These are phyloP conservation scores for Daedaleopsis nitida DNA, from an alignment of 768 basidiomycete genomes.

Conservation along the genomic window DNA sequence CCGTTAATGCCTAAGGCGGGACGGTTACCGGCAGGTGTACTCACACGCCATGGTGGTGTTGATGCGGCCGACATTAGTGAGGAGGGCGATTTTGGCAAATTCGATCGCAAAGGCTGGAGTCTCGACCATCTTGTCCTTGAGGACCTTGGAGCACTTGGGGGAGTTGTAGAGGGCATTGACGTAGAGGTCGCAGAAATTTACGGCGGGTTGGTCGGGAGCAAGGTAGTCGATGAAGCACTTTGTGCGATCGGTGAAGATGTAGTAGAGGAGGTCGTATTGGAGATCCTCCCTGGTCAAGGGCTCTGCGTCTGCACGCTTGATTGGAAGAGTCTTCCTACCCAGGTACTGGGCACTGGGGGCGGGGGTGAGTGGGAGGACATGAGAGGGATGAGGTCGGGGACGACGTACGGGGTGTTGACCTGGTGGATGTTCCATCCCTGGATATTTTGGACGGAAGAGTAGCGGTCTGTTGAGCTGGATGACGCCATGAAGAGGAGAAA, in stretches of 20 bases:
- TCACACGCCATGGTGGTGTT: conserved; percentile 91
- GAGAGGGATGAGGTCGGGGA: conserved; percentile 9
- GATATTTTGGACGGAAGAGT: conserved; percentile 21
- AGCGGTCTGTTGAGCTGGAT: conserved; percentile 32
- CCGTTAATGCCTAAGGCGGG: conserved; percentile 2
- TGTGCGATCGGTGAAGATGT: conserved; percentile 72
- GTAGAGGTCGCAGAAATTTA: conserved; percentile 84
- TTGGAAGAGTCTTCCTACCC: conserved; percentile 64
- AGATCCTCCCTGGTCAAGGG: conserved; percentile 83
- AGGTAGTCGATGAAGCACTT: conserved; percentile 70
- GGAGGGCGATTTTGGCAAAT: conserved; percentile 78
- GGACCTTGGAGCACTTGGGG: conserved; percentile 82
- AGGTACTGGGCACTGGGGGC: conserved; percentile 39
- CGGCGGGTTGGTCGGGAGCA: conserved; percentile 46
- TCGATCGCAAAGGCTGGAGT: conserved; percentile 77
- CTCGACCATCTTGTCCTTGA: conserved; percentile 87
- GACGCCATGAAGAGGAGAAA: conserved; percentile 34
- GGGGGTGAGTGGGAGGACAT: conserved; percentile 64
- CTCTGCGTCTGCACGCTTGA: conserved; percentile 82
- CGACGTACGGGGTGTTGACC: conserved; percentile 32
- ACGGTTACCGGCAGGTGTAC: conserved; percentile 27
- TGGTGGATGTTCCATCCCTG: conserved; percentile 32
- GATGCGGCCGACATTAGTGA: conserved; percentile 89
- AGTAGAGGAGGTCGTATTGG: conserved; percentile 81
- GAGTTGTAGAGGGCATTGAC: conserved; percentile 80